Evolutionary conservation across 768 basidiomycete genomes (phyloP), one percentile per base, ranked within the genome.

Genomic region (Hygrophorus pudorinus): DNA sequence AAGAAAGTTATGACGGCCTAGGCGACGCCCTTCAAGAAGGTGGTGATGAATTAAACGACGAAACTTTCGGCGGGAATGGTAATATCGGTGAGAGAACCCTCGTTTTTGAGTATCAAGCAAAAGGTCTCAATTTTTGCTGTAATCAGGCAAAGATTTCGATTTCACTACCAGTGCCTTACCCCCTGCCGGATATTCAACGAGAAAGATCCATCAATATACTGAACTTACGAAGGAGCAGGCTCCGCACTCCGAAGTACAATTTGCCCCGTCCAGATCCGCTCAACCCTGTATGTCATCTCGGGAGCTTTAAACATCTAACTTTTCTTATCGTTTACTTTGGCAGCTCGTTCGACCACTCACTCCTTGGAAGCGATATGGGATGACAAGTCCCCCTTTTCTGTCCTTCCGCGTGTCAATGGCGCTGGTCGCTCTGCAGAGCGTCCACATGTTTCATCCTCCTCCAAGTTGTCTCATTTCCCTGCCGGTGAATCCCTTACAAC

Each of bases 31-130:
- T 97, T 43, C 79, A 83, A 53, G 94, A 98, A 63, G 84, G 82
- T 33, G 81, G 80, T 45, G 92, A 97, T 70, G 92, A 93, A 53
- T 60, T 93, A 53, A 98, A 99, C 64, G 90, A 94, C 62, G 91
- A 94, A 68, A 99, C 96, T 2, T 99, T 99, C 65, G 96, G 93
- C 24, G 74, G 65, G 32, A 51, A 67, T 40, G 80, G 72, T 28
- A 64, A 57, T 51, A 76, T 94, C 47, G 89, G 92, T 92, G 59
- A 71, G 84, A 65, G 44, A 30, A 34, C 39, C 50, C 44, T 30
- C 45, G 44, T 41, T 37, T 44, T 42, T 34, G 20, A 3, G 17
- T 27, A 24, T 45, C 45, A 20, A 42, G 51, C 42, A 30, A 38
- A 45, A 29, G 18, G 31, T 45, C 39, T 41, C 24, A 7, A 40